A percentile compares a stretch with the other conserved stretches of the same genome.
Conservation (phyloP, 139 green algal genomes). For the Chlamydomonas incerta region DNA sequence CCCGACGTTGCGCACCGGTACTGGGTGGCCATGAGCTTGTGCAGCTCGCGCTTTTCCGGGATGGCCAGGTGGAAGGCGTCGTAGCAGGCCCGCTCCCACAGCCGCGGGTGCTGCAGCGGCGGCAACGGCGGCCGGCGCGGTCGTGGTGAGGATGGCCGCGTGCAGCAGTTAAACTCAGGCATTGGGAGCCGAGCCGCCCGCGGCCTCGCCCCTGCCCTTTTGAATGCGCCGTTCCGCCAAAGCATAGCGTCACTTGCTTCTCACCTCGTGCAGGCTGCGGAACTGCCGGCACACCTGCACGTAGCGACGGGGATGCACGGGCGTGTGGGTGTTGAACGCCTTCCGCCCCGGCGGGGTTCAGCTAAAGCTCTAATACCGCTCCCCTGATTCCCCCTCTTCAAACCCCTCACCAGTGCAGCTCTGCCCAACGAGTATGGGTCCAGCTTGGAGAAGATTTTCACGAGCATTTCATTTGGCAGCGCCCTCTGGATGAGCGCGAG, state of each 20-base stretch:
- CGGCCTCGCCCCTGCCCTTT: too few relatives aligned
- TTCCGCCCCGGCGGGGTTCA: too few relatives aligned
- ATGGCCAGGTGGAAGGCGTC: slow-evolving; percentile 64
- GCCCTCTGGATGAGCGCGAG: slow-evolving; percentile 77
- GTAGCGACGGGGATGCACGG: too few relatives aligned
- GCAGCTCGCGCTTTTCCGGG: slow-evolving; percentile 23
- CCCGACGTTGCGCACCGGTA: slow-evolving; percentile 54
- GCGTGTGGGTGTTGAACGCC: too few relatives aligned
- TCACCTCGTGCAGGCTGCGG: slow-evolving; percentile 50
- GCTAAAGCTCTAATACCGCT: too few relatives aligned
- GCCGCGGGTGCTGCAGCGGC: slow-evolving; percentile 54
- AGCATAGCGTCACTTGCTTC: neutral
- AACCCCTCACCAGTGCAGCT: slow-evolving; percentile 52
- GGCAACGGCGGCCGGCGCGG: too few relatives aligned
- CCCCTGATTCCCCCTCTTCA: too few relatives aligned
- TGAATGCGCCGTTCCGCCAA: too few relatives aligned
- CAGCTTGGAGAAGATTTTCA: slow-evolving; percentile 67
- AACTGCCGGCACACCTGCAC: slow-evolving; percentile 77
- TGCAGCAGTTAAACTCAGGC: too few relatives aligned
- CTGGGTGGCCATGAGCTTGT: slow-evolving; percentile 42
- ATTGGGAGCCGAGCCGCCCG: too few relatives aligned
- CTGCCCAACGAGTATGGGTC: slow-evolving; percentile 64
- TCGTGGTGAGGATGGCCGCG: too few relatives aligned
- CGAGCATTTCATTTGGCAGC: slow-evolving; percentile 82
- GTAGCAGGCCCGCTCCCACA: slow-evolving; percentile 80